phyloP scores from a whole-genome alignment of 768 basidiomycete genomes.

The Mycena vulgaris region DNA sequence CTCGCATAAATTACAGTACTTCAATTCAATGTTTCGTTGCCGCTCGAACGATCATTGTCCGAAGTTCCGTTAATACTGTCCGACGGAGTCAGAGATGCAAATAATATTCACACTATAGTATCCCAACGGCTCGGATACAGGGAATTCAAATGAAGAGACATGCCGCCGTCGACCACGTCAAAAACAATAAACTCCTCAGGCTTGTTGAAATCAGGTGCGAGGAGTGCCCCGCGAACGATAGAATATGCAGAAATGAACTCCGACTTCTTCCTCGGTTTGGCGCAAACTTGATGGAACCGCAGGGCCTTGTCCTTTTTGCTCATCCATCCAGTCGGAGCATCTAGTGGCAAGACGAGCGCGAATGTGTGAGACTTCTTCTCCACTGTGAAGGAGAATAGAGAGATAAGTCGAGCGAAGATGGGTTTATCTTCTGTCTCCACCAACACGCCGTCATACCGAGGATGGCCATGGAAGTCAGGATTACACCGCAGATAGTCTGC shows the following conservation, averaged over 20 bases:
- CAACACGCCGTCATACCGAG: slow-evolving; percentile 33
- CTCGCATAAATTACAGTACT: too few species aligned
- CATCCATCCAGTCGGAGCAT: neutral
- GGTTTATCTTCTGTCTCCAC: neutral
- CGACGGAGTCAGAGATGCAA: too few species aligned
- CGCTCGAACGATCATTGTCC: too few species aligned
- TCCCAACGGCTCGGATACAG: neutral
- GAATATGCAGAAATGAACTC: slow-evolving; percentile 7
- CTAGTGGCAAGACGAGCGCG: neutral
- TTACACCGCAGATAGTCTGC: too few species aligned
- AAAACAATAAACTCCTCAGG: neutral
- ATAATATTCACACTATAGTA: too few species aligned
- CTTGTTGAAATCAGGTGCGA: neutral
- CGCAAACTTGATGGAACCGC: neutral
- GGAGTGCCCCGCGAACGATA: neutral
- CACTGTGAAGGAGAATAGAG: neutral
- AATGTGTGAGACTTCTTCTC: slow-evolving; percentile 1
- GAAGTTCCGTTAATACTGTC: too few species aligned
- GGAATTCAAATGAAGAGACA: neutral
- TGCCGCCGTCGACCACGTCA: neutral
- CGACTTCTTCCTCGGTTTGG: neutral
- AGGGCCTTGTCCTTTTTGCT: neutral
- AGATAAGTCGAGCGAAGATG: neutral
- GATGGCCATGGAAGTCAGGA: slow-evolving; percentile 46
- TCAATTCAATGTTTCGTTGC: too few species aligned